Percentiles rank a stretch among this genome's conserved stretches.
phyloP scores from a whole-genome alignment of 768 basidiomycete species.

The Podaxis carcinomalis region DNA sequence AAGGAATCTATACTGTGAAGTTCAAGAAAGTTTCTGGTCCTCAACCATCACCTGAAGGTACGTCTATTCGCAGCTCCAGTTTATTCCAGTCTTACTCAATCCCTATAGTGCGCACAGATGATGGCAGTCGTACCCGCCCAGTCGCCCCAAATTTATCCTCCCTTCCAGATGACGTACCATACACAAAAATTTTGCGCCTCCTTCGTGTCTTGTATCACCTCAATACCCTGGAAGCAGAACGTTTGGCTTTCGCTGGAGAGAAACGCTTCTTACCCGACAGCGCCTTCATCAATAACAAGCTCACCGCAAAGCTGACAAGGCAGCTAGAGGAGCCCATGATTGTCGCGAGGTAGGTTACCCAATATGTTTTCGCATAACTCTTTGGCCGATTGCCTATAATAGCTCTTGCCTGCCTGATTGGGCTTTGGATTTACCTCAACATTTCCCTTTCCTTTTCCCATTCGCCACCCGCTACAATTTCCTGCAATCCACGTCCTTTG shows the following conservation, averaged over 20 bases:
- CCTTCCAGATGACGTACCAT: slow-evolving; percentile 77
- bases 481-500: slow-evolving; percentile 96
- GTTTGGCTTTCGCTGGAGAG: slow-evolving; percentile 43
- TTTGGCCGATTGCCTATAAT: slow-evolving; percentile 7
- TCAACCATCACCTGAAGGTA: slow-evolving; percentile 58
- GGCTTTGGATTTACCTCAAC: slow-evolving; percentile 92
- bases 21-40: slow-evolving; percentile 92
- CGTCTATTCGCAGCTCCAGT: slow-evolving; percentile 17
- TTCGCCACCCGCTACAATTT: slow-evolving; percentile 97
- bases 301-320: slow-evolving; percentile 95
- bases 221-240: slow-evolving; percentile 69
- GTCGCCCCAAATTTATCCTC: slow-evolving; percentile 70
- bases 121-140: slow-evolving; percentile 45
- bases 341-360: slow-evolving; percentile 74
- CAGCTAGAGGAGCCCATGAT: slow-evolving; percentile 99
- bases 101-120: slow-evolving; percentile 32
- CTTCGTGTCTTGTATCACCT: slow-evolving; percentile 84
- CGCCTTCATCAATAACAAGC: slow-evolving; percentile 94
- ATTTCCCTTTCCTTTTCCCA: slow-evolving; percentile 98
- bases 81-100: background rate
- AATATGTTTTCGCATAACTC: background rate
- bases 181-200: slow-evolving; percentile 87
- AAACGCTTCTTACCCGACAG: slow-evolving; percentile 68
- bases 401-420: slow-evolving; percentile 97
- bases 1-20: slow-evolving; percentile 86